These are phyloP conservation scores for Tolypocladium capitatum DNA, from an alignment of 2,329 filamentous ascomycete species.

Conservation along the genomic window DNA sequence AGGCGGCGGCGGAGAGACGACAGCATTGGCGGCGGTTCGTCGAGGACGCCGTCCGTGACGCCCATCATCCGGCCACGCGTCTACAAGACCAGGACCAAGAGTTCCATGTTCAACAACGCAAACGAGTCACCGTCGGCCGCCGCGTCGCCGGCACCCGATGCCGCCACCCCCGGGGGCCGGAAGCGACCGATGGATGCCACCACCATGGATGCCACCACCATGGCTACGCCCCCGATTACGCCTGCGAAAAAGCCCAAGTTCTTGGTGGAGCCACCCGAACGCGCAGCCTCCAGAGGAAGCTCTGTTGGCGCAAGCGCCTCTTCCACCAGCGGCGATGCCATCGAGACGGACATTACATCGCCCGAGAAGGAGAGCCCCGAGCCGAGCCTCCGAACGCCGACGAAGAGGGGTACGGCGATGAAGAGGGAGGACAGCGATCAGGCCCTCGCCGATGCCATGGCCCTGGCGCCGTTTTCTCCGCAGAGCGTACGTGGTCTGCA, in stretches of 20 bases:
- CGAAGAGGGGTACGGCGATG: constrained; percentile 4
- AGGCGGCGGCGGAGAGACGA: constrained; percentile 39
- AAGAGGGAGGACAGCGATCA: constrained; percentile 5
- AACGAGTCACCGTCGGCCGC: constrained; percentile 20
- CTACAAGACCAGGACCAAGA: constrained; percentile 24
- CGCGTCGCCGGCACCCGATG: constrained; percentile 12
- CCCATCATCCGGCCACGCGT: constrained; percentile 42
- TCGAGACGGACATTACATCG: constrained; percentile 33
- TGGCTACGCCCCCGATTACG: constrained; percentile 42
- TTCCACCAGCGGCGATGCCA: constrained; percentile 14
- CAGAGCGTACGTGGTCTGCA: constrained; percentile 13
- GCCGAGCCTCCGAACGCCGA: constrained; percentile 17
- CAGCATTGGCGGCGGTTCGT: constrained; percentile 30
- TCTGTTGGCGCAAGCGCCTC: constrained; percentile 18
- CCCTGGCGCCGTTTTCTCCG: constrained; percentile 16
- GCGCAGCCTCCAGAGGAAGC: constrained; percentile 22
- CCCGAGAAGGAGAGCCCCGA: constrained; percentile 35
- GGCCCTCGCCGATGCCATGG: constrained; percentile 1
- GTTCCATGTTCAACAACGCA: constrained; percentile 17
- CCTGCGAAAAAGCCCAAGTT: constrained; percentile 37
- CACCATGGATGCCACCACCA: constrained; percentile 28
- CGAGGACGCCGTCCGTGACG: constrained; percentile 43
- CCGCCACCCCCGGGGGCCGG: constrained; percentile 11
- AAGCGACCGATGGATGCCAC: constrained; percentile 31
- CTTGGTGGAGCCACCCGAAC: constrained; percentile 12